These are phyloP conservation scores for Plectranthus barbatus DNA, from an alignment of 257 asterid genomes.

Conservation along the genomic window DNA sequence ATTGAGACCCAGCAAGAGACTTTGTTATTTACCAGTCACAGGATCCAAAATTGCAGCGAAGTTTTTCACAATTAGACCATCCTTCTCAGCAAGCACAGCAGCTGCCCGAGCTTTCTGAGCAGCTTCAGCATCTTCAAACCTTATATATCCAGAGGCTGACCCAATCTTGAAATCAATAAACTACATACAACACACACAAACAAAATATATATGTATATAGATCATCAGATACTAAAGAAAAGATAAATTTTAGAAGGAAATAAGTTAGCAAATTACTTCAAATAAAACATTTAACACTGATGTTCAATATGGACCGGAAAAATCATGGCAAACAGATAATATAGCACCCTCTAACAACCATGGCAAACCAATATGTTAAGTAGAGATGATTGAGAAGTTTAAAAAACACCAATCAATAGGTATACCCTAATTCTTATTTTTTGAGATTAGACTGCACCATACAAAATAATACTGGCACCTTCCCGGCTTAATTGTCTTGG, in stretches of 20 bases:
- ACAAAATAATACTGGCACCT: too few relatives aligned
- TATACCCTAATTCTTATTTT: too few relatives aligned
- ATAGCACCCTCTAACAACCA: too few relatives aligned
- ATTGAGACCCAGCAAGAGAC: not conserved
- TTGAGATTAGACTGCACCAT: too few relatives aligned
- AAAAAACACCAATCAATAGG: too few relatives aligned
- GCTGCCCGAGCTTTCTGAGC: slow-evolving; percentile 90
- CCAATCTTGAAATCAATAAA: slow-evolving; percentile 77
- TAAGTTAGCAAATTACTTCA: not conserved
- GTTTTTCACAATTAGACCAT: slow-evolving; percentile 80
- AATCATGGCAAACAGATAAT: too few relatives aligned
- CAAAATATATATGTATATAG: too few relatives aligned
- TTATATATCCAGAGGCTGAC: slow-evolving; percentile 59
- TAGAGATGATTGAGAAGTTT: too few relatives aligned
- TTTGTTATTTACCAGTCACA: slow-evolving; percentile 52
- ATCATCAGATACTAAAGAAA: not conserved
- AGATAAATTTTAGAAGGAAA: not conserved
- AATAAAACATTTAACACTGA: not conserved
- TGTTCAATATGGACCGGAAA: too few relatives aligned
- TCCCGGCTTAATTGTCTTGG: too few relatives aligned
- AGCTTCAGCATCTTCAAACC: slow-evolving; percentile 79
- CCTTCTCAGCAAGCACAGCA: slow-evolving; percentile 76
- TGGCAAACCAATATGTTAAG: too few relatives aligned
- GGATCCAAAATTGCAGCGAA: slow-evolving; percentile 72
- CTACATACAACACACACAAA: slow-evolving; percentile 20